These are phyloP conservation scores for Mangifera indica DNA, from an alignment of 345 rosid genomes.

Conservation along the genomic window DNA sequence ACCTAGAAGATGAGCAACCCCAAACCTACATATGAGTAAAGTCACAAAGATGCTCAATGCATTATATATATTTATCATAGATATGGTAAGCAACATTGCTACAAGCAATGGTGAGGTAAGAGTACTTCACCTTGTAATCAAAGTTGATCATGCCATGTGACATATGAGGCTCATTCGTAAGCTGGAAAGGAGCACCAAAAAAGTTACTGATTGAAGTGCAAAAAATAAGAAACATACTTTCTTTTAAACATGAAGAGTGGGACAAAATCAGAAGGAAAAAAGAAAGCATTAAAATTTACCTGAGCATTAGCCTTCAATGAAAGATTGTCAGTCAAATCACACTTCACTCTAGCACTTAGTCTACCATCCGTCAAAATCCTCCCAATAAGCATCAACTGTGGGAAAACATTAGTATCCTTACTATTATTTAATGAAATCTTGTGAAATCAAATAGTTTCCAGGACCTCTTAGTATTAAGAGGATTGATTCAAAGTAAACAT, in stretches of 20 bases:
- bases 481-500: slow-evolving; percentile 1
- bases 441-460: slow-evolving; percentile 2
- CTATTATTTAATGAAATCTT: neutral
- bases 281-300: slow-evolving; percentile 33
- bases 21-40: neutral
- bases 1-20: neutral
- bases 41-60: neutral
- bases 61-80: neutral
- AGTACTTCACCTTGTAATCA: slow-evolving; percentile 74
- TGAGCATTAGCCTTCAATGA: slow-evolving; percentile 84
- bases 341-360: slow-evolving; percentile 78
- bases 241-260: neutral
- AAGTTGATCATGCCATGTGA: slow-evolving; percentile 86
- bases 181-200: slow-evolving; percentile 46
- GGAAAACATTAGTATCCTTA: slow-evolving; percentile 7
- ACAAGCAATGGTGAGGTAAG: neutral
- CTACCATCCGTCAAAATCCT: slow-evolving; percentile 92
- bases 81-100: neutral
- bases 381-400: slow-evolving; percentile 88
- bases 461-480: neutral
- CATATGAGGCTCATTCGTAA: slow-evolving; percentile 76
- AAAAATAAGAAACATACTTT: neutral
- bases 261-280: slow-evolving; percentile 7
- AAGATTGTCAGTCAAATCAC: slow-evolving; percentile 78
- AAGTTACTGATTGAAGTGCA: slow-evolving; percentile 14